Evolutionary conservation across 2,329 filamentous ascomycete genomes (phyloP).

Genomic region (Xylaria sp.): DNA sequence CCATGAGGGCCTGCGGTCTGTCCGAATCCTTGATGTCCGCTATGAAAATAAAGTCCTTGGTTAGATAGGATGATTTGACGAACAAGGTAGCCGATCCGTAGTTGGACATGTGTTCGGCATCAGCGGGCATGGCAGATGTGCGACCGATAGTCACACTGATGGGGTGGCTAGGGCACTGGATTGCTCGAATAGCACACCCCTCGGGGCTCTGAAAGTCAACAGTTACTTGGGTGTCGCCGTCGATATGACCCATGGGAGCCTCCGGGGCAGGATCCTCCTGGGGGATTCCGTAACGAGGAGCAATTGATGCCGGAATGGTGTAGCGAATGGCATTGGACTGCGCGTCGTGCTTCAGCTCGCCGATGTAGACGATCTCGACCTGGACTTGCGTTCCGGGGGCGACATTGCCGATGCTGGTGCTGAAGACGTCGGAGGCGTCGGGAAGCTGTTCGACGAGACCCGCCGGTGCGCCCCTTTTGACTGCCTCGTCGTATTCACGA

Average conservation of each 20-base stretch:
- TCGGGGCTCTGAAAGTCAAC: constrained; percentile 14
- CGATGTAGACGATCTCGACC: constrained; percentile 14
- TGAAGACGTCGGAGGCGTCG: constrained; percentile 15
- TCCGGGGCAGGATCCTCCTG: neutral
- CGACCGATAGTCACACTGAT: constrained; percentile 13
- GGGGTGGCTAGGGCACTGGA: constrained; percentile 17
- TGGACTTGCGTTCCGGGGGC: constrained; percentile 4
- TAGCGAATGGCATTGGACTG: constrained; percentile 14
- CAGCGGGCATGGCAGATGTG: constrained; percentile 12
- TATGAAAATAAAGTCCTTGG: constrained; percentile 17
- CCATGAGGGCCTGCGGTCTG: constrained; percentile 13
- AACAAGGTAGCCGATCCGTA: constrained; percentile 13
- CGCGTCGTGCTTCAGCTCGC: constrained; percentile 15
- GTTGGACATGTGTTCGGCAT: constrained; percentile 4
- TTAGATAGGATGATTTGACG: constrained; percentile 2
- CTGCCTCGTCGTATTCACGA: constrained; percentile 11
- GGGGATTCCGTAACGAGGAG: constrained; percentile 13
- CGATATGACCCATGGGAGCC: neutral
- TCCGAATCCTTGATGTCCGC: constrained; percentile 7
- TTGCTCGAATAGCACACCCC: constrained; percentile 11
- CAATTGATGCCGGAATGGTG: constrained; percentile 17
- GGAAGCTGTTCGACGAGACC: constrained; percentile 15
- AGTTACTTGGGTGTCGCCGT: constrained; percentile 3
- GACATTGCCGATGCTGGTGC: constrained; percentile 12
- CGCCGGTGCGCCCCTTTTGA: constrained; percentile 2